phyloP scores from a whole-genome alignment of 2,329 filamentous ascomycete genomes.

The Cladobotryum mycophilum region DNA sequence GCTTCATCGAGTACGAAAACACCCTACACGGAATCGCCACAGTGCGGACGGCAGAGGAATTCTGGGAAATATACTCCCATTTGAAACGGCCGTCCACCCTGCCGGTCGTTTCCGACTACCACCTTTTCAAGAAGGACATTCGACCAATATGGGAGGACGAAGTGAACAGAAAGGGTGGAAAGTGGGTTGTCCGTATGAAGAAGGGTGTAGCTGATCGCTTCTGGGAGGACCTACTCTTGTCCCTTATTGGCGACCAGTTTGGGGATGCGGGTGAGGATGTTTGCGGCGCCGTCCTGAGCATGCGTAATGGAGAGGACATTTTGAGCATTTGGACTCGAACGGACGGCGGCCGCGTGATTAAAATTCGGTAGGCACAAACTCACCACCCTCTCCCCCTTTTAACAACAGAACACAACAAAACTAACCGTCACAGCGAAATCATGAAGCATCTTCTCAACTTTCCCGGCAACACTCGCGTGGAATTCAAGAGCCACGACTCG shows the following conservation, averaged over 20 bases:
- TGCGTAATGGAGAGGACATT: conserved; percentile 93
- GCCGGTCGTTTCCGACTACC: conserved; percentile 92
- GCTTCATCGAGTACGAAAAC: conserved; percentile 87
- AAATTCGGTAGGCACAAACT: conserved; percentile 67
- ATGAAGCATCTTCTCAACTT: conserved; percentile 87
- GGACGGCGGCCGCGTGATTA: conserved; percentile 87
- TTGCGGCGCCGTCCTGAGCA: conserved; percentile 88
- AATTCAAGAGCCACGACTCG: conserved; percentile 94
- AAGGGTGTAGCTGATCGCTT: conserved; percentile 95
- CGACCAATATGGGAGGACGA: conserved; percentile 98
- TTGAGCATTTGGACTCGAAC: conserved; percentile 97
- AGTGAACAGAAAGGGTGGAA: conserved; percentile 90
- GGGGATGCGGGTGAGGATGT: conserved; percentile 88
- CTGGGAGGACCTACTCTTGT: conserved; percentile 90
- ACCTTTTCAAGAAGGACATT: conserved; percentile 95
- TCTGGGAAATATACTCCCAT: conserved; percentile 84
- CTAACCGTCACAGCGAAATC: conserved; percentile 59
- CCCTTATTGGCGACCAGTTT: conserved; percentile 91
- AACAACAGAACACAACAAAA: neutral
- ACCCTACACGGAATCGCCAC: conserved; percentile 82
- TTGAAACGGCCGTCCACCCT: conserved; percentile 82
- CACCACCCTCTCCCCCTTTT: neutral
- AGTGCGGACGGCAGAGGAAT: conserved; percentile 79
- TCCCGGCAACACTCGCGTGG: conserved; percentile 80
- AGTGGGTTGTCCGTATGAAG: conserved; percentile 95